phyloP scores from a whole-genome alignment of 140 eudicot genomes.

The Oenanthe javanica region DNA sequence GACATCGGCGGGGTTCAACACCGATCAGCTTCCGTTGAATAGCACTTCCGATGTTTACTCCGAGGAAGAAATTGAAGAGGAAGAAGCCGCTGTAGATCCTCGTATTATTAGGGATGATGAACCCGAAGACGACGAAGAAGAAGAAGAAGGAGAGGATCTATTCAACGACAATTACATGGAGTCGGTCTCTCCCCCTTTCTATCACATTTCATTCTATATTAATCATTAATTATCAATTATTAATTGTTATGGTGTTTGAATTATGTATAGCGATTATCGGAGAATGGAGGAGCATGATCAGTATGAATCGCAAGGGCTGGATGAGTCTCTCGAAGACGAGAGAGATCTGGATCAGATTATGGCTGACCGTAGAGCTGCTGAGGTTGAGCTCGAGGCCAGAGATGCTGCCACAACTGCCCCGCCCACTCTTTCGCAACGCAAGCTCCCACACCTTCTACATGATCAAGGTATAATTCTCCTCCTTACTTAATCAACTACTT shows the following conservation, averaged over 20 bases:
- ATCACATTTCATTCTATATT: not conserved
- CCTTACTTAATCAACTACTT: too few species aligned
- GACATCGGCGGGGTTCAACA: constrained; percentile 74
- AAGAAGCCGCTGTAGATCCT: constrained; percentile 87
- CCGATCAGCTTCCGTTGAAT: constrained; percentile 86
- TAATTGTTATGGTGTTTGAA: not conserved
- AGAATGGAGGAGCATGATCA: constrained; percentile 74
- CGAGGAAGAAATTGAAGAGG: constrained; percentile 47
- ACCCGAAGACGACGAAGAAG: constrained; percentile 57
- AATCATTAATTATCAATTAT: not conserved
- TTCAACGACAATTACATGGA: constrained; percentile 66
- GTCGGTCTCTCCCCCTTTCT: constrained; percentile 22
- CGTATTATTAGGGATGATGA: constrained; percentile 54
- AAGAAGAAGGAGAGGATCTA: constrained; percentile 93
- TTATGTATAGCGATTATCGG: constrained; percentile 58
- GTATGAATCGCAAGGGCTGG: constrained; percentile 65
- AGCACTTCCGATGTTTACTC: constrained; percentile 56
- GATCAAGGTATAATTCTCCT: constrained; percentile 58
- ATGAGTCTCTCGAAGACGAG: constrained; percentile 78
- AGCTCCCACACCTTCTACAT: constrained; percentile 77
- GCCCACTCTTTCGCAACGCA: constrained; percentile 35
- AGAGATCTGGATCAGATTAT: constrained; percentile 87
- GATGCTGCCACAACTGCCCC: constrained; percentile 28
- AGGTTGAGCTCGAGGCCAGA: constrained; percentile 63
- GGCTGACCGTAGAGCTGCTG: constrained; percentile 87